phyloP scores from a whole-genome alignment of 371 early-diverging fungal species.

The Mortierella sp. region DNA sequence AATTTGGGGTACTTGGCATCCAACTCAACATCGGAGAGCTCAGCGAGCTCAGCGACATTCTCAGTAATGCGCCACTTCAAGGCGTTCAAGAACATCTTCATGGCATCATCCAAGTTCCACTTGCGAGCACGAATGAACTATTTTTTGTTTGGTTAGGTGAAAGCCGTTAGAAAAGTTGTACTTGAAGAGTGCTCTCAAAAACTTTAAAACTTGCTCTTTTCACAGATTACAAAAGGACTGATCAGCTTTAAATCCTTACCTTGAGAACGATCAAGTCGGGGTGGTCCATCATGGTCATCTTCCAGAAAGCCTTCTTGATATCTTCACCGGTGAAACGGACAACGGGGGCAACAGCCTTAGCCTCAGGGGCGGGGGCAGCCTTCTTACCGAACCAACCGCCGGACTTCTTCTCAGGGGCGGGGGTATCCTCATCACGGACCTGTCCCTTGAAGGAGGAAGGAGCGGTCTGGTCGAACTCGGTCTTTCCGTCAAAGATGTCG shows the following conservation, averaged over 20 bases:
- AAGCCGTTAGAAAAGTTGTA: neutral
- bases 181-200: conserved; percentile 16
- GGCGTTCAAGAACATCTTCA: conserved; percentile 72
- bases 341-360: conserved; percentile 26
- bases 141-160: neutral
- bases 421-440: conserved; percentile 46
- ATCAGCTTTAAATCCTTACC: conserved; percentile 27
- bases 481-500: conserved; percentile 64
- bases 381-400: conserved; percentile 55
- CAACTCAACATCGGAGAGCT: conserved; percentile 69
- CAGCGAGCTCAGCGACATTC: conserved; percentile 68
- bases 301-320: conserved; percentile 52
- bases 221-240: conserved; percentile 1
- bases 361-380: conserved; percentile 13
- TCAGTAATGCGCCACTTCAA: conserved; percentile 76
- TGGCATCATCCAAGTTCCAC: conserved; percentile 78
- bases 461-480: conserved; percentile 52
- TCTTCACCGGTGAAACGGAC: conserved; percentile 47
- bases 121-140: conserved; percentile 87
- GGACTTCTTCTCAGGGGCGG: conserved; percentile 47
- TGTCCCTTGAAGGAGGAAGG: conserved; percentile 60
- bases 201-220: neutral
- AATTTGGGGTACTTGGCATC: conserved; percentile 61
- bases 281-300: conserved; percentile 69
- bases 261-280: conserved; percentile 76